Conservation (phyloP, 495 filamentous ascomycete species). For the Xylaria telfairii region DNA sequence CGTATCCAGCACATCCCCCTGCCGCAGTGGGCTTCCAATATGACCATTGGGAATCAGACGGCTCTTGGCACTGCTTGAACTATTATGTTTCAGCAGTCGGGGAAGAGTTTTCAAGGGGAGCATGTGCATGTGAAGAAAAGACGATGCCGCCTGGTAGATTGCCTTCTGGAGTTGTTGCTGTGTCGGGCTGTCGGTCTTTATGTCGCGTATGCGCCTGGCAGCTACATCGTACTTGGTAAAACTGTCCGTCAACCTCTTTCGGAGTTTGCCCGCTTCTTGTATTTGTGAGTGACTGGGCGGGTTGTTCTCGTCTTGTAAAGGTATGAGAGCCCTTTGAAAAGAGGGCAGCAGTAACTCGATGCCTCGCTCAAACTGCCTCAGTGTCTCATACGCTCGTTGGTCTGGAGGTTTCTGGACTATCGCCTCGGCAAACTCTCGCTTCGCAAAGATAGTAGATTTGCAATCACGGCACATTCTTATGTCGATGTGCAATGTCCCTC, state of each 20-base stretch:
- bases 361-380: conserved; percentile 87
- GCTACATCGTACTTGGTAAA: conserved; percentile 90
- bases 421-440: conserved; percentile 79
- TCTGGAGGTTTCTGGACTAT: conserved; percentile 72
- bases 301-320: conserved; percentile 47
- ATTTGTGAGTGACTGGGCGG: conserved; percentile 78
- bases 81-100: conserved; percentile 75
- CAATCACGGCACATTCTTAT: conserved; percentile 93
- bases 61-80: conserved; percentile 52
- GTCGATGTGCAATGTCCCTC: conserved; percentile 69
- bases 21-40: conserved; percentile 47
- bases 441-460: conserved; percentile 80
- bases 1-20: conserved; percentile 60
- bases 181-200: conserved; percentile 72
- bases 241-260: conserved; percentile 87
- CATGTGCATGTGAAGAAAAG: conserved; percentile 91
- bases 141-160: conserved; percentile 80
- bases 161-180: conserved; percentile 82
- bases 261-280: conserved; percentile 85
- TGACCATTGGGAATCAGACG: conserved; percentile 45
- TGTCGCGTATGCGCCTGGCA: conserved; percentile 79
- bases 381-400: conserved; percentile 82
- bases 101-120: conserved; percentile 87
- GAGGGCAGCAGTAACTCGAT: conserved; percentile 83
- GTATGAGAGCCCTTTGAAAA: conserved; percentile 79